phyloP scores from a whole-genome alignment of 148 eudicot species.

The Nepenthes mirabilis region DNA sequence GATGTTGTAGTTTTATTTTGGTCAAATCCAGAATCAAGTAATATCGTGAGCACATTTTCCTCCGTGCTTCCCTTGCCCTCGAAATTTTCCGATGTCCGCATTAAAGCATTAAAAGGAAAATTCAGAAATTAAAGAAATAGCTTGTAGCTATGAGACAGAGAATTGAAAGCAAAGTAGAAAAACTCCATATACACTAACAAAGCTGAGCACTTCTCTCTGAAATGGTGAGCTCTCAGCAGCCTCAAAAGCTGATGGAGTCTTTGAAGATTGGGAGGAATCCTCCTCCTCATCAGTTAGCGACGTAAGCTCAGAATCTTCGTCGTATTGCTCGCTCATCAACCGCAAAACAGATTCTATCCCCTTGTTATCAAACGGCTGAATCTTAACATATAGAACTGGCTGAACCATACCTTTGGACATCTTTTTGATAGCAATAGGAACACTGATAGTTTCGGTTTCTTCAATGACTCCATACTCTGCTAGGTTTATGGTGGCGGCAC shows the following conservation, averaged over 20 bases:
- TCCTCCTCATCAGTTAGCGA: constrained; percentile 67
- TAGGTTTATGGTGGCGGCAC: constrained; percentile 55
- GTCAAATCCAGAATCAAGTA: too few species aligned
- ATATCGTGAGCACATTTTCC: too few species aligned
- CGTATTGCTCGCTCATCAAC: constrained; percentile 36
- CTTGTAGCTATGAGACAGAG: neutral
- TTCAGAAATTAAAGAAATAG: too few species aligned
- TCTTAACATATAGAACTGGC: constrained; percentile 39
- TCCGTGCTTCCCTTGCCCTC: too few species aligned
- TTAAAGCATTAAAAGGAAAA: too few species aligned
- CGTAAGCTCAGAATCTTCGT: constrained; percentile 48
- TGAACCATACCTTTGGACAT: constrained; percentile 30
- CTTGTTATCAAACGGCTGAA: constrained; percentile 65
- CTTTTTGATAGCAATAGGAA: constrained; percentile 51
- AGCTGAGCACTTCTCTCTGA: constrained; percentile 34
- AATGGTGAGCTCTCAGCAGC: constrained; percentile 20
- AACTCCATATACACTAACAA: constrained; percentile 16
- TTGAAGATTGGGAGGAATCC: constrained; percentile 26
- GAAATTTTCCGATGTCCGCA: too few species aligned
- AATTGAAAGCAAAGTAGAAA: neutral
- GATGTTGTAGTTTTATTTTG: too few species aligned
- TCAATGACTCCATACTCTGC: constrained; percentile 65
- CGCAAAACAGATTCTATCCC: constrained; percentile 42
- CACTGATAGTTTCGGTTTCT: constrained; percentile 27
- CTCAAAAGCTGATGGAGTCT: constrained; percentile 33